Conservation (phyloP, 2,329 filamentous ascomycete species). For the Albifimbria verrucaria region DNA sequence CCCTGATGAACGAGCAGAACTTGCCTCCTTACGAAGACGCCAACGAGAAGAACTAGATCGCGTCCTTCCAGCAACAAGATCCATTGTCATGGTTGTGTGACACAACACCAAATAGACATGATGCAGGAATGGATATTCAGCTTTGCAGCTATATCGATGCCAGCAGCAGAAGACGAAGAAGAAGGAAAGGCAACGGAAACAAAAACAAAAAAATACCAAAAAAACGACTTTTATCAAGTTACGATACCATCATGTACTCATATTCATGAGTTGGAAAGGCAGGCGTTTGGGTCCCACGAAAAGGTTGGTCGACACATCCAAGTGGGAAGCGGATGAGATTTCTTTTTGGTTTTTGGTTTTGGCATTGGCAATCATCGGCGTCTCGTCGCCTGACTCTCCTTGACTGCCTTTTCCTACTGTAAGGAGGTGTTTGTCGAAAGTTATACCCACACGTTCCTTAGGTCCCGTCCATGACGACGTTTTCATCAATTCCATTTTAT, state of each 20-base stretch:
- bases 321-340: not conserved
- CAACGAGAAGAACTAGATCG: conserved; percentile 17
- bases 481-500: not conserved
- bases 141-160: not conserved
- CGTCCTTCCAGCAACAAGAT: not conserved
- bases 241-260: not conserved
- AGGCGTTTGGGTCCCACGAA: not conserved
- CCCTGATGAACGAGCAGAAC: conserved; percentile 39
- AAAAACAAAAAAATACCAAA: not conserved
- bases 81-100: not conserved
- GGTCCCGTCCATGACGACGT: not conserved
- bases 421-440: not conserved
- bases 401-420: not conserved
- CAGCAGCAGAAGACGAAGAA: not conserved
- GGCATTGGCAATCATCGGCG: not conserved
- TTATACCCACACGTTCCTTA: conserved; percentile 5
- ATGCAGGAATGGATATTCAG: not conserved
- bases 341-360: no score
- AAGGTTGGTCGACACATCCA: not conserved
- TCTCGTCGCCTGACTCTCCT: not conserved
- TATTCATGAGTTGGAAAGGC: not conserved
- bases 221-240: not conserved
- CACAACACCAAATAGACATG: not conserved
- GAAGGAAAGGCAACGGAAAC: not conserved
- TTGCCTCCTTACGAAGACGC: conserved; percentile 25